phyloP scores from a whole-genome alignment of 169 alveolate genomes.

The Besnoitia besnoiti region DNA sequence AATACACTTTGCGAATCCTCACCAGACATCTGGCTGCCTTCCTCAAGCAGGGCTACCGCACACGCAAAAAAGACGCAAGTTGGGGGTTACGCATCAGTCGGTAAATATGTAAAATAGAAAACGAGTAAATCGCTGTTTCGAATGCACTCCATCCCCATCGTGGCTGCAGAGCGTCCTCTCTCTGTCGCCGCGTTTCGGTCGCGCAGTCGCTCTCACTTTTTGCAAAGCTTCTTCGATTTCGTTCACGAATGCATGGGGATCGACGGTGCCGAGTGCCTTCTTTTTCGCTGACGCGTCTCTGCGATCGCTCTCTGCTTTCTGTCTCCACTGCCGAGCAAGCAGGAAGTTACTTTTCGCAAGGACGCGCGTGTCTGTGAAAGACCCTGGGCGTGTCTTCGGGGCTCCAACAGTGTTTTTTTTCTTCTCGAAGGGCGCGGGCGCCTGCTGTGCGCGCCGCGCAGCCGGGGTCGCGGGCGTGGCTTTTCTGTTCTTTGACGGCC shows the following conservation, averaged over 20 bases:
- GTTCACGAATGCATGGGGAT: not conserved
- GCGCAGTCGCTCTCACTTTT: not conserved
- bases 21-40: too few species aligned
- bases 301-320: not conserved
- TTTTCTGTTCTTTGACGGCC: not conserved
- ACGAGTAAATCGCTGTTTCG: too few species aligned
- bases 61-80: too few species aligned
- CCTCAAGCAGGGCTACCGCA: too few species aligned
- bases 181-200: too few species aligned
- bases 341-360: not conserved
- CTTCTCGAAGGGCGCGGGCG: constrained; percentile 10
- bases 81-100: too few species aligned
- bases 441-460: not conserved
- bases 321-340: not conserved
- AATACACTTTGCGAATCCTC: too few species aligned
- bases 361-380: constrained; percentile 16
- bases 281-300: not conserved
- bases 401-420: constrained; percentile 1
- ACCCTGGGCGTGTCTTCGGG: not conserved
- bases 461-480: constrained; percentile 10
- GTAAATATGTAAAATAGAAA: too few species aligned
- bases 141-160: too few species aligned
- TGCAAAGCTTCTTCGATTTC: constrained; percentile 8
- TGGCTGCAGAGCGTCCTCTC: too few species aligned
- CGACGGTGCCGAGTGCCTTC: not conserved